Percentiles rank a stretch among this genome's conserved stretches.
Conservation (phyloP, 192 early-diverging fungal species). For the Podochytrium sp. region DNA sequence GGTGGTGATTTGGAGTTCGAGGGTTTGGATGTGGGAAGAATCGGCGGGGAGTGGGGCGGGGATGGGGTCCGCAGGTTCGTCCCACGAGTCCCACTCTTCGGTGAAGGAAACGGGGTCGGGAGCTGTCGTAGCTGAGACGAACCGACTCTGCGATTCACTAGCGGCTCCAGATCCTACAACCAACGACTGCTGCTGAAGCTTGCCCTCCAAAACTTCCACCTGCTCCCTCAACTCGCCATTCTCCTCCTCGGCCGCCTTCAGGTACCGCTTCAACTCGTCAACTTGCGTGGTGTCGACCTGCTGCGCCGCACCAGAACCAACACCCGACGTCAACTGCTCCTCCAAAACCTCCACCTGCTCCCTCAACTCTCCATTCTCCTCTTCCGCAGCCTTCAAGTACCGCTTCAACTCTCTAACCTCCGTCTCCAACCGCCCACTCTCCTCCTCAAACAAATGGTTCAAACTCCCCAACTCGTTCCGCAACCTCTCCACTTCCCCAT, state of each 20-base stretch:
- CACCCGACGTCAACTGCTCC: background rate
- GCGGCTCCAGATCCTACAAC: background rate
- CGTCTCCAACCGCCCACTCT: background rate
- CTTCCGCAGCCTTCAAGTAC: conserved; percentile 8
- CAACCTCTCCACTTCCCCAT: background rate
- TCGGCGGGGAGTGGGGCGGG: background rate
- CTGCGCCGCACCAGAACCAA: no score
- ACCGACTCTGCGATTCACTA: background rate
- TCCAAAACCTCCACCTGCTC: conserved; percentile 19
- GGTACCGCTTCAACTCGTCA: conserved; percentile 15
- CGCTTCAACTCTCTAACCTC: background rate
- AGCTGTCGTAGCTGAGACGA: background rate
- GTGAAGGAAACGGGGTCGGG: background rate
- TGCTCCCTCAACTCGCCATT: conserved; percentile 20
- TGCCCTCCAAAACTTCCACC: conserved; percentile 7
- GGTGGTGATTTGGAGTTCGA: conserved; percentile 9
- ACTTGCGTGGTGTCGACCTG: no score
- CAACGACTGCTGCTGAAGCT: background rate
- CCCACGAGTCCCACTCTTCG: conserved; percentile 31
- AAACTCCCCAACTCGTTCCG: conserved; percentile 2
- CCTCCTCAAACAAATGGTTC: conserved; percentile 12
- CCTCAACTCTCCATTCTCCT: conserved; percentile 17
- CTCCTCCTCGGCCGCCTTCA: conserved; percentile 19
- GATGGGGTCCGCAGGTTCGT: background rate
- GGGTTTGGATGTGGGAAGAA: background rate